Conservation (phyloP, 305 asterid genomes). For the Nicotiana rustica region DNA sequence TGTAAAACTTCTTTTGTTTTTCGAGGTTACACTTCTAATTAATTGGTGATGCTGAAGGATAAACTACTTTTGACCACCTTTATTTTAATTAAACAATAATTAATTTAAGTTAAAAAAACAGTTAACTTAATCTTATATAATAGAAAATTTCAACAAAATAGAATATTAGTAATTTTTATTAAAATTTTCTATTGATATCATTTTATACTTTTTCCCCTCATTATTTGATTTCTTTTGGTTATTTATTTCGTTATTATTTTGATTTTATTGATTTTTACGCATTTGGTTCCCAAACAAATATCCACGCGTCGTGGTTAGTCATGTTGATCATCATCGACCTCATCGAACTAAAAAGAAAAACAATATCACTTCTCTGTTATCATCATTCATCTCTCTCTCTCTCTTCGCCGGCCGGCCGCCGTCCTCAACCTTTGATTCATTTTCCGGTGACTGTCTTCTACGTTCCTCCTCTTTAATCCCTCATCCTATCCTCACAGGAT, state of each 20-base stretch:
- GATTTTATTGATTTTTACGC: not conserved
- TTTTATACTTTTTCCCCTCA: not conserved
- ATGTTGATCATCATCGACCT: slow-evolving; percentile 31
- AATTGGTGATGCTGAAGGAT: not conserved
- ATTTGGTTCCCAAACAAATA: not conserved
- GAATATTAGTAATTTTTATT: too few relatives aligned
- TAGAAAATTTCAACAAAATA: too few relatives aligned
- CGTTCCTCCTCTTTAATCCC: not conserved
- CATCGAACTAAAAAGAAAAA: slow-evolving; percentile 32
- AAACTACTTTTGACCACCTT: not conserved
- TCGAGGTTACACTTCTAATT: not conserved
- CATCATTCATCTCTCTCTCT: not conserved
- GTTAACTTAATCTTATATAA: not conserved
- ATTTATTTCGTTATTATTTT: not conserved
- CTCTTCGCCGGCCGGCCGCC: not conserved
- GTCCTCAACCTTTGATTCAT: not conserved
- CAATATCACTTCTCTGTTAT: not conserved
- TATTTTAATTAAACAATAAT: too few relatives aligned
- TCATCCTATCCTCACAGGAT: not conserved
- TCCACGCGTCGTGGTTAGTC: slow-evolving; percentile 25
- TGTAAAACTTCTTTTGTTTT: too few relatives aligned
- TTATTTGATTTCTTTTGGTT: not conserved
- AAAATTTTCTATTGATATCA: not conserved
- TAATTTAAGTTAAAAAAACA: too few relatives aligned
- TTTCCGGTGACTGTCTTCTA: not conserved